A percentile compares a stretch with the other conserved stretches of the same genome.
Evolutionary conservation across 148 eudicot species (phyloP).

Genomic region (Selenicereus undatus): DNA sequence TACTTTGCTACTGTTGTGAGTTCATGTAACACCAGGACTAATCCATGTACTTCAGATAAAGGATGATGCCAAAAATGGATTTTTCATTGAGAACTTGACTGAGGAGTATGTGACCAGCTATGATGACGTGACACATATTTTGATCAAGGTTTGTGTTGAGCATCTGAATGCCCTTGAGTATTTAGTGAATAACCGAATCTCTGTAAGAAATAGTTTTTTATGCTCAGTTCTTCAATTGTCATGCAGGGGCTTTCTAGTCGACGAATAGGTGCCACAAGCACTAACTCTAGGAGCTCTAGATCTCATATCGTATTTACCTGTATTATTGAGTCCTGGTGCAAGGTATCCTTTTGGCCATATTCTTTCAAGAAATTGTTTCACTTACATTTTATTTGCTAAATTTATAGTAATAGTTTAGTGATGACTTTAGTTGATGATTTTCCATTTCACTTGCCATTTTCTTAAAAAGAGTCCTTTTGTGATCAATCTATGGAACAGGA

Average conservation of each 20-base stretch:
- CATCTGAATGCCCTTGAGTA: neutral
- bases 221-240: slow-evolving; percentile 2
- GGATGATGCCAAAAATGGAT: slow-evolving; percentile 78
- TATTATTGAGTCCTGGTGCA: slow-evolving; percentile 90
- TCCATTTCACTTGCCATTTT: neutral
- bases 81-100: slow-evolving; percentile 82
- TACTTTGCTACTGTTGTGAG: slow-evolving; percentile 5
- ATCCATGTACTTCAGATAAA: slow-evolving; percentile 50
- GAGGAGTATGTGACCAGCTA: slow-evolving; percentile 86
- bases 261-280: slow-evolving; percentile 73
- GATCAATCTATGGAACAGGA: slow-evolving; percentile 39
- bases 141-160: slow-evolving; percentile 58
- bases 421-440: neutral
- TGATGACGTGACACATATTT: slow-evolving; percentile 80
- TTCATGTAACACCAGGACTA: neutral
- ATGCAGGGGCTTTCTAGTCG: slow-evolving; percentile 91
- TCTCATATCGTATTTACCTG: slow-evolving; percentile 90
- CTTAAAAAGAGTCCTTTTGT: neutral
- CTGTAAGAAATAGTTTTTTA: neutral
- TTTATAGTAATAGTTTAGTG: neutral
- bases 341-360: slow-evolving; percentile 43
- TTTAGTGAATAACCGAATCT: neutral
- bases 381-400: neutral
- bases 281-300: slow-evolving; percentile 80
- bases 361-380: neutral